Evolutionary conservation across 352 stramenopile species (phyloP), one percentile per base, ranked within the genome.

Genomic region (Phytophthora nicotianae): DNA sequence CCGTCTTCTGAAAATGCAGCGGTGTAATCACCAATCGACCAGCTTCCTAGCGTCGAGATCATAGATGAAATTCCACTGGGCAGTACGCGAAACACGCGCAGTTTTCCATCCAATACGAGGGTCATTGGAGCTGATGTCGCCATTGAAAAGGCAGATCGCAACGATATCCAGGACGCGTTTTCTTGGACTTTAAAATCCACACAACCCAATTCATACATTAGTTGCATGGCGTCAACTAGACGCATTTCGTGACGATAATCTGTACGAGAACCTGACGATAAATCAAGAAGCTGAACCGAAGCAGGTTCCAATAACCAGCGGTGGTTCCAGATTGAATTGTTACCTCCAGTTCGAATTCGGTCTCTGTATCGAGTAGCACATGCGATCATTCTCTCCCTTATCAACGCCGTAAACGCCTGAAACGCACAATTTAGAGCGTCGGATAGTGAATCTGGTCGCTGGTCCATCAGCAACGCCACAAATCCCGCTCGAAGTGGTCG

Each of bases 61-160:
- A 50, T 54, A 6, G 66, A 67, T 7, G 55, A 43, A 4, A 62
- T 13, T 4, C 67, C 70, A 23, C 58, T 75, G 10, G 67, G 70
- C 4, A 79, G 27, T 7, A 74, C 67, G 24, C 58, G 52, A 42
- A 75, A 78, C 35, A 66, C 52, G 10, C 53, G 69, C 7, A 63
- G 29, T 21, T 58, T 48, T 0, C 65, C 68, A 40, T 81, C 72
- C 16, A 78, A 42, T 19, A 71, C 38, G 10, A 81, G 26, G 17
- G 23, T 29, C 64, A 77, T 74, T 3, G 37, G 35, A n/a, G 50
- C 32, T 8, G 27, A 38, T 14, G 20, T 20, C 3, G 24, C 19
- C 17, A 59, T 23, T 16, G 57, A 53, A 16, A 71, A 2, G 2
- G 33, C 43, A 2, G 59, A 69, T 40, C 45, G 33, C 10, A 74